Evolutionary conservation across 495 filamentous ascomycete species (phyloP).

Genomic region (Aspergillus taichungensis): DNA sequence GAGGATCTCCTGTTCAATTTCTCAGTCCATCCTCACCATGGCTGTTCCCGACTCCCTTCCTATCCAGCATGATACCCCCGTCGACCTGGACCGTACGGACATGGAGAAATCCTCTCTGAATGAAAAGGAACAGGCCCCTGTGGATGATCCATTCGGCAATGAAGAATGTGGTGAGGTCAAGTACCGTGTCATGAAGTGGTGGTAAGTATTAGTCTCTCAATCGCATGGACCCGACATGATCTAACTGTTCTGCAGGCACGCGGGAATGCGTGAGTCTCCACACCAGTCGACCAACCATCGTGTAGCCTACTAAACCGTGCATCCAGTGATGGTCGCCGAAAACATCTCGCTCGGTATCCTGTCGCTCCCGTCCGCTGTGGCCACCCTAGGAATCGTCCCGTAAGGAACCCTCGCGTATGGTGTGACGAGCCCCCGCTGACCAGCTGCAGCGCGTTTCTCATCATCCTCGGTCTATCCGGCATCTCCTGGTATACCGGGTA

Average conservation of each 20-base stretch:
- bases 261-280: slow-evolving; percentile 25
- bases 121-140: background rate
- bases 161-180: slow-evolving; percentile 32
- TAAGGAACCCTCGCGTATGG: slow-evolving; percentile 10
- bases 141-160: slow-evolving; percentile 33
- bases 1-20: too few relatives aligned
- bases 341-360: slow-evolving; percentile 59
- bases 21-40: too few relatives aligned
- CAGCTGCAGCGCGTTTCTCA: slow-evolving; percentile 33
- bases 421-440: background rate
- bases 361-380: slow-evolving; percentile 54
- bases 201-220: slow-evolving; percentile 16
- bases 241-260: slow-evolving; percentile 14
- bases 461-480: slow-evolving; percentile 53
- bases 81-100: too few relatives aligned
- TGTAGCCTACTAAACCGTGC: background rate
- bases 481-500: slow-evolving; percentile 47
- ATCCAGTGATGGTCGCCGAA: slow-evolving; percentile 53
- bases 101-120: too few relatives aligned
- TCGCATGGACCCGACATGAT: background rate
- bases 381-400: slow-evolving; percentile 51
- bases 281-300: background rate
- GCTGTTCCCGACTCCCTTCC: too few relatives aligned
- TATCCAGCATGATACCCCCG: too few relatives aligned
- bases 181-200: slow-evolving; percentile 40